Evolutionary conservation across 2,329 filamentous ascomycete genomes (phyloP).

Genomic region (Alternaria brassicae): DNA sequence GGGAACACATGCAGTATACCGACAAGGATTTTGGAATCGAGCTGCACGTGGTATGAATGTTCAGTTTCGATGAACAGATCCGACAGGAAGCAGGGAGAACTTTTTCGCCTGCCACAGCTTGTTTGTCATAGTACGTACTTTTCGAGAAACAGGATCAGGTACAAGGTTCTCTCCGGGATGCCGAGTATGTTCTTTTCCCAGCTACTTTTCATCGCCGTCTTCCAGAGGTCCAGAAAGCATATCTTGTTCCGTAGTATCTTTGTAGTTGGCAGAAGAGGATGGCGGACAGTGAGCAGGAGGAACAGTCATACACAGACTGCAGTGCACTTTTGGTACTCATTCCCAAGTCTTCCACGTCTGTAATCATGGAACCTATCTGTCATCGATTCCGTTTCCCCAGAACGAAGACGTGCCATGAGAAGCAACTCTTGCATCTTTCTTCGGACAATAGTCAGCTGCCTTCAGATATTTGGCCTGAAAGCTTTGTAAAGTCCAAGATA

Average conservation of each 20-base stretch:
- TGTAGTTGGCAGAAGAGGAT: neutral
- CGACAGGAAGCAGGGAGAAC: neutral
- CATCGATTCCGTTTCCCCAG: neutral
- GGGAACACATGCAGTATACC: neutral
- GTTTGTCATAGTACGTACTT: neutral
- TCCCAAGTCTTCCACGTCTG: neutral
- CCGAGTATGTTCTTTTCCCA: neutral
- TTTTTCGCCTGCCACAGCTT: neutral
- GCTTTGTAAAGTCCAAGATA: too few relatives aligned
- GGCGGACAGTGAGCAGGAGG: neutral
- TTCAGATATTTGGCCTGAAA: too few relatives aligned
- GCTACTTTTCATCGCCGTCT: too few relatives aligned
- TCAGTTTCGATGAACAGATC: neutral
- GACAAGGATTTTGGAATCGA: neutral
- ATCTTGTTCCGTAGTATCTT: rapidly evolving
- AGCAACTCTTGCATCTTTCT: neutral
- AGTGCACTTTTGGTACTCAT: neutral
- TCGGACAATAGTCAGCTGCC: neutral
- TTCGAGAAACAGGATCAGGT: too few relatives aligned
- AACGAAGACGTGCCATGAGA: neutral
- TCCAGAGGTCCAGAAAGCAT: neutral
- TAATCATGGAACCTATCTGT: neutral
- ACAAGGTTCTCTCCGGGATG: too few relatives aligned
- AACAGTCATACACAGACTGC: neutral
- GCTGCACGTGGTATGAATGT: too few relatives aligned